These are phyloP conservation scores for Fraxinus platypoda DNA, from an alignment of 305 asterid genomes.

Conservation along the genomic window DNA sequence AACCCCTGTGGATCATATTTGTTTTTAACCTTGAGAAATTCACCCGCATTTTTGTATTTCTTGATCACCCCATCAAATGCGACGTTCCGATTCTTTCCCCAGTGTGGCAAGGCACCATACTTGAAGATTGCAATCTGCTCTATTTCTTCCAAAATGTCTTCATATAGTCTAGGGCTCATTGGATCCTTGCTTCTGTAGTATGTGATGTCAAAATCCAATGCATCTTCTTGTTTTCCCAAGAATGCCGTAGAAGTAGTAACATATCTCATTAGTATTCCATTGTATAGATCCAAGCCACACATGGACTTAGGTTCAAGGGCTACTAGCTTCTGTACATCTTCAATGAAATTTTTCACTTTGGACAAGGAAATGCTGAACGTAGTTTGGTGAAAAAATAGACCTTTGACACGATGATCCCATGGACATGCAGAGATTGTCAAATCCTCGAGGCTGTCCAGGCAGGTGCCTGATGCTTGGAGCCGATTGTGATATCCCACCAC, in stretches of 20 bases:
- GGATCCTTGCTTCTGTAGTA: constrained; percentile 54
- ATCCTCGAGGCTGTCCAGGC: constrained; percentile 43
- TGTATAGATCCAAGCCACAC: constrained; percentile 45
- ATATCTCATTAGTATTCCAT: constrained; percentile 50
- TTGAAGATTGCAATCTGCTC: constrained; percentile 57
- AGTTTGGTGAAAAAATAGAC: constrained; percentile 49
- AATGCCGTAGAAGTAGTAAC: constrained; percentile 50
- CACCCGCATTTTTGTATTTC: constrained; percentile 27
- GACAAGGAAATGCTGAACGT: constrained; percentile 47
- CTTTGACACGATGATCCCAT: constrained; percentile 49
- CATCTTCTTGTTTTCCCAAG: constrained; percentile 51
- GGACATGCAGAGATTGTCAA: constrained; percentile 38
- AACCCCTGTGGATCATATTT: constrained; percentile 41
- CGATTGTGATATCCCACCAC: constrained; percentile 43
- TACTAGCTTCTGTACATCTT: constrained; percentile 41
- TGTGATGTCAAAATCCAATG: constrained; percentile 46
- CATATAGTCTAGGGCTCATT: constrained; percentile 36
- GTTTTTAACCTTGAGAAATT: constrained; percentile 29
- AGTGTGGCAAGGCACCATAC: constrained; percentile 48
- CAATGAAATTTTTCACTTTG: constrained; percentile 32
- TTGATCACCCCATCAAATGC: constrained; percentile 42
- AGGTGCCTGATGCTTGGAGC: constrained; percentile 48
- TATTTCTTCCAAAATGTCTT: constrained; percentile 45
- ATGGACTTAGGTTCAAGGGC: constrained; percentile 35
- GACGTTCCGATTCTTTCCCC: constrained; percentile 60